Percentiles rank a stretch among this genome's conserved stretches.
These are phyloP conservation scores for Pichia sp. DNA, from an alignment of 1,139 yeast species.

Conservation along the genomic window DNA sequence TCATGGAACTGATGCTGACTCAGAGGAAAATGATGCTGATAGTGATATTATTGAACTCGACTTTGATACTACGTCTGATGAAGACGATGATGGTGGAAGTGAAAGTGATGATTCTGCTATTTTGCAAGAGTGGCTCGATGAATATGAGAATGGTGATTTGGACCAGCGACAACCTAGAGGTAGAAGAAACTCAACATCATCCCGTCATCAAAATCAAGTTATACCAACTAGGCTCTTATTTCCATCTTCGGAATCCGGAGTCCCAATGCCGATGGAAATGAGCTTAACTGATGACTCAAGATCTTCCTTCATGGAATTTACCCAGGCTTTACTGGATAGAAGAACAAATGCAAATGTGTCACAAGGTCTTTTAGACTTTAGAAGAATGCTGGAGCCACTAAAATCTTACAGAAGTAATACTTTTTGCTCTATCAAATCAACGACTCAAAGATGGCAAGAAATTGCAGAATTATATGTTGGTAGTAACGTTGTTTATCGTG, in stretches of 20 bases:
- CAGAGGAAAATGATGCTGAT: slow-evolving; percentile 61
- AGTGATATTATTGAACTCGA: slow-evolving; percentile 35
- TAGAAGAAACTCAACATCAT: slow-evolving; percentile 8
- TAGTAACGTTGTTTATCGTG: slow-evolving; percentile 31
- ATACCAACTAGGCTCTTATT: slow-evolving; percentile 5
- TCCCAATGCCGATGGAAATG: slow-evolving; percentile 13
- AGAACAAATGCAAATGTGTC: slow-evolving; percentile 14
- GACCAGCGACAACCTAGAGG: slow-evolving; percentile 20
- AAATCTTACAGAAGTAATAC: neutral
- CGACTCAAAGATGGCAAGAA: slow-evolving; percentile 67
- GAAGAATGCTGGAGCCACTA: slow-evolving; percentile 17
- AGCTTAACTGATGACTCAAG: neutral
- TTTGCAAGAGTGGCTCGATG: slow-evolving; percentile 22
- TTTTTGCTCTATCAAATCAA: slow-evolving; percentile 40
- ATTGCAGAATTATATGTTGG: slow-evolving; percentile 41
- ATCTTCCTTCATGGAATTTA: slow-evolving; percentile 14
- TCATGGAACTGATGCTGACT: slow-evolving; percentile 30
- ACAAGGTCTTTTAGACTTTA: slow-evolving; percentile 11
- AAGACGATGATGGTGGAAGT: slow-evolving; percentile 11
- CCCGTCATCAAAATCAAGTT: neutral
- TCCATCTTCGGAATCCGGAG: slow-evolving; percentile 3
- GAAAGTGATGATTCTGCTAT: slow-evolving; percentile 17
- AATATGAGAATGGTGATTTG: slow-evolving; percentile 12
- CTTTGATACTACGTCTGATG: slow-evolving; percentile 17
- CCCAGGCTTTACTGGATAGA: slow-evolving; percentile 22